Base-by-base conservation (phyloP, 2,329 filamentous ascomycete genomes). In the Hortaea werneckii region DNA sequence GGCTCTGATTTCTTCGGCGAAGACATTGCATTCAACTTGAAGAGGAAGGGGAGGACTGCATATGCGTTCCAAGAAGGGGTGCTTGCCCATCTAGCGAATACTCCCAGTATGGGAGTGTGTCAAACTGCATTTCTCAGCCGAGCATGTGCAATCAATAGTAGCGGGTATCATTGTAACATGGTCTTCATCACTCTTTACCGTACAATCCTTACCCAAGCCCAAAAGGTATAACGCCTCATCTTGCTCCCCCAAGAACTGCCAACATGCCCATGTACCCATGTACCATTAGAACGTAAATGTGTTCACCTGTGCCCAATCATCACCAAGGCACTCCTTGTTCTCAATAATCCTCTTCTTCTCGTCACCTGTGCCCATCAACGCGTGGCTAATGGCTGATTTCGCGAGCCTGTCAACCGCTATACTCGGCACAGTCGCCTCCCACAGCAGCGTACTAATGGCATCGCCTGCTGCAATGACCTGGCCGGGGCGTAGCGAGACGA, bases 221-320 rank as follows among this genome's bases (percentile, higher is more conserved):
- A 20, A 20, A 20, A 20, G 20, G 20, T 20, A 20, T 20, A 20
- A 20, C 20, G 20, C 20, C 20, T 20, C 20, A 20, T 20, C 20
- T 20, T 20, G 20, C 20, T 20, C 20, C 20, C 20, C 20, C 20
- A 20, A 20, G 20, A 20, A 20, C 4, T 20, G 20, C 20, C 20
- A 20, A 20, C 20, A 20, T 20, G 20, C 20, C 20, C 20, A 4
- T 20, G 20, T 20, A 20, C 4, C 20, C 20, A 20, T 20, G 20
- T 20, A 20, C 20, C 32, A 7, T 51, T 43, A 54, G 12, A 54
- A 32, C 29, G 45, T 52, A 32, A 58, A 44, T 20, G 44, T 53
- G 43, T 65, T 65, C n/a, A 64, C 50, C 42, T 53, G 49, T 37
- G 59, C 59, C 63, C 63, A 65, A 39, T 61, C 62, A 13, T 62